Base-by-base conservation (phyloP, 2,329 filamentous ascomycete species). In the Paecilomyces dactylethromorphus region DNA sequence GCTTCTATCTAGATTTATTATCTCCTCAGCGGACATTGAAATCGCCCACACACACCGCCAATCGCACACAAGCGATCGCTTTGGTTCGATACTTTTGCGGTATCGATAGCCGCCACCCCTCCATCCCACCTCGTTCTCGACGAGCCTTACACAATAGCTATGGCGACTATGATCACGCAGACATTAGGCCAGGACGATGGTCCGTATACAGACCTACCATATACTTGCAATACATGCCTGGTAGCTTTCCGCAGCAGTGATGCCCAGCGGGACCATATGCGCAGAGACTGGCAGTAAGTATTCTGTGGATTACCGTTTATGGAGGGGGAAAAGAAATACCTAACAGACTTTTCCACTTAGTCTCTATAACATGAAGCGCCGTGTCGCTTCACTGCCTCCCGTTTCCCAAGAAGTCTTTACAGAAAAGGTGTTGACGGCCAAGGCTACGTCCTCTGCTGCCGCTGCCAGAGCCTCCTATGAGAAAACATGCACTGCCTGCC, bases 211-310 rank as follows among this genome's bases (percentile, higher is more conserved):
- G 82, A 87, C 26, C 91, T 97, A 73, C 93, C 94, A 1, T 99
- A 93, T 78, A 97, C 93, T 58, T 99, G 94, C 86, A 99, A 97
- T 77, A 94, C 92, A 59, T 99, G 94, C 73, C 91, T 96, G 74
- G 92, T 99, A 67, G 94, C 93, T 56, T 99, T 97, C 78, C 88
- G 93, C 65, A 92, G 91, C 71, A 92, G 90, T 74, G 93, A 97
- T 72, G 83, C 95, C 58, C 94, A 99, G 78, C 88, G 94, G 73
- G 87, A 86, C 39, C 94, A 99, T 74, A 99, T 99, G 94, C 92
- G 94, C 75, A 94, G 89, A 68, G 94, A 99, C 79, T 99, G 94
- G 94, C 93, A 99, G 89, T 94, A 83, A 79, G 90, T 87, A 4
- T 57, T 32, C 31, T 56, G 54, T n/a, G 52, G 50, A 3, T 58